Percentiles rank a stretch among this genome's conserved stretches.
Evolutionary conservation across 768 basidiomycete species (phyloP).

Genomic region (Omphalotus guepiniiformis): DNA sequence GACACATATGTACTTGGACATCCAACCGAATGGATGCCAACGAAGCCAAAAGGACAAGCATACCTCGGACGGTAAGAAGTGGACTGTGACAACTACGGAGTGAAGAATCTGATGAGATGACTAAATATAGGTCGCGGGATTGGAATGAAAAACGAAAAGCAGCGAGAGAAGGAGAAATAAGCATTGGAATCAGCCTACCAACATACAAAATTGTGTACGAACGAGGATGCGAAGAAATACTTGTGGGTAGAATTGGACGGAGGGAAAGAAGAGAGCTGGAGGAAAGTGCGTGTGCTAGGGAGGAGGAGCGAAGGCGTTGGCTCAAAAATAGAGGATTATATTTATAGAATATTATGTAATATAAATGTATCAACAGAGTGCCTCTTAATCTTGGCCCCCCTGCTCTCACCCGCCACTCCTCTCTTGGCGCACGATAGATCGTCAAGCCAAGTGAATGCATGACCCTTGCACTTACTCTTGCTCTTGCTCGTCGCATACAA

Average conservation of each 20-base stretch:
- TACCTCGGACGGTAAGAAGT: constrained; percentile 11
- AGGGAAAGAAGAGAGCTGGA: constrained; percentile 27
- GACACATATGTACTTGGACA: constrained; percentile 68
- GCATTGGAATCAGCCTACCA: constrained; percentile 52
- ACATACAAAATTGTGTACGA: constrained; percentile 72
- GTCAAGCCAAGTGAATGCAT: constrained; percentile 7
- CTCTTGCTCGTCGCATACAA: constrained; percentile 3
- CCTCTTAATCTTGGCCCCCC: not conserved
- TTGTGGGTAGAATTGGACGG: constrained; percentile 34
- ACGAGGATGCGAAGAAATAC: constrained; percentile 54
- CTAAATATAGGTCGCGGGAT: constrained; percentile 13
- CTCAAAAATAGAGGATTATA: not conserved
- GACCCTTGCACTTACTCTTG: too few relatives aligned
- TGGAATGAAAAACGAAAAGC: constrained; percentile 22
- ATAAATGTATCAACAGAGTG: constrained; percentile 6
- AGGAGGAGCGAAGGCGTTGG: constrained; percentile 1
- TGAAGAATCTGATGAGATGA: not conserved
- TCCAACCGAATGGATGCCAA: constrained; percentile 68
- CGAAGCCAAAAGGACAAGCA: constrained; percentile 26
- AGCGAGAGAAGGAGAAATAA: constrained; percentile 29
- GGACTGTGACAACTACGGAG: too few relatives aligned
- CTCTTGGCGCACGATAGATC: constrained; percentile 1
- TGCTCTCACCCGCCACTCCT: not conserved
- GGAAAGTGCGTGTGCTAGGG: constrained; percentile 22
- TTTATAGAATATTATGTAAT: constrained; percentile 3